Evolutionary conservation across 139 green algal genomes (phyloP).

Genomic region (Chlamydomonas schloesseri): DNA sequence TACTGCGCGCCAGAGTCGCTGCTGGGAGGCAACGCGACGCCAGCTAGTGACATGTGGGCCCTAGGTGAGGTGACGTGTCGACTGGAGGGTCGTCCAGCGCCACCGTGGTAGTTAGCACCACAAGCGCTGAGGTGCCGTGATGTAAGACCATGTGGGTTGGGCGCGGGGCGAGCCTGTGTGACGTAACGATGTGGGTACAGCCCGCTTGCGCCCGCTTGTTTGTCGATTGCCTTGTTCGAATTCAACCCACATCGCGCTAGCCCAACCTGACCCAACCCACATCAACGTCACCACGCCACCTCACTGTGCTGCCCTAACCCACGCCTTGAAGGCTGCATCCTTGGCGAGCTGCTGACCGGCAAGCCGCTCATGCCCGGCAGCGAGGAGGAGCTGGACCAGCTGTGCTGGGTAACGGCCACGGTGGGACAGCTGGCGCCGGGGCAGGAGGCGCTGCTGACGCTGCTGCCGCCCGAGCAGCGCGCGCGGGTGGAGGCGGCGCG

Average conservation of each 20-base stretch:
- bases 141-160: too few relatives aligned
- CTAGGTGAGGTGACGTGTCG: background rate
- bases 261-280: background rate
- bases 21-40: background rate
- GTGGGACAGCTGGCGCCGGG: background rate
- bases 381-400: slow-evolving; percentile 28
- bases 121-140: too few relatives aligned
- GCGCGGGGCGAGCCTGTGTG: too few relatives aligned
- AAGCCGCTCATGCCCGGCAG: slow-evolving; percentile 32
- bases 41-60: slow-evolving; percentile 27
- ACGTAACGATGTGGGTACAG: too few relatives aligned
- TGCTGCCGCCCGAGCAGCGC: slow-evolving; percentile 16
- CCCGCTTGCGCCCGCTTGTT: too few relatives aligned
- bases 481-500: background rate
- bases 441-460: slow-evolving; percentile 17
- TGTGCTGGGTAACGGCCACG: background rate
- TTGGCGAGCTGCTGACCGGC: slow-evolving; percentile 24
- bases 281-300: background rate
- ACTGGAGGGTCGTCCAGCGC: too few relatives aligned
- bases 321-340: slow-evolving; percentile 10
- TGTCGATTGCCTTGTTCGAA: too few relatives aligned
- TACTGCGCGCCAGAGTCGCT: slow-evolving; percentile 37
- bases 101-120: too few relatives aligned
- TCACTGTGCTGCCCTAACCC: background rate
- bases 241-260: too few relatives aligned